Base-by-base conservation (phyloP, 176 grass and related monocot genomes). In the Eragrostis nindensis region DNA sequence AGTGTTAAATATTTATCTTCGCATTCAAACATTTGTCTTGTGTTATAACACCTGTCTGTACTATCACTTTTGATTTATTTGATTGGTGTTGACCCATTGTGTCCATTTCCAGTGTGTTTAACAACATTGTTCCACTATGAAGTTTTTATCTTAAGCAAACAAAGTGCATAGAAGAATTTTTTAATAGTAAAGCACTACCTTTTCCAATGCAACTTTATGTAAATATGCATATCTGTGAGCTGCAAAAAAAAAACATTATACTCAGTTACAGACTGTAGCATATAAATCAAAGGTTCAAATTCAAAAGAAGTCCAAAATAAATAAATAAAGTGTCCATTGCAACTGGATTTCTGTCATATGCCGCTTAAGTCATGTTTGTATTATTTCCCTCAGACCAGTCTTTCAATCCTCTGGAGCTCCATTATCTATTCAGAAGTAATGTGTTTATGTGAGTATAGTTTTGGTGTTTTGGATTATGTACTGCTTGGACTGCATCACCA, bases 51-150 rank as follows among this genome's bases (percentile, higher is more conserved):
- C 36, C 60, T 56, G 18, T 4, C 39, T 66, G 29, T 44, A 59
- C 39, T 45, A 78, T 44, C 24, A 54, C 5, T 36, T 57, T 48
- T 86, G 10, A 43, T 55, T 48, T n/a, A 68, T n/a, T 46, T 63
- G 44, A 56, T 54, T 64, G 10, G 30, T 43, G 45, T 22, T 7
- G 15, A 26, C 50, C 26, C 53, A 39, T 8, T 16, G 21, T 45
- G 49, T 27, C 12, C 21, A 70, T 77, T 77, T 84, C 70, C 52
- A 84, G 13, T 61, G 70, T 5, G 10, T 27, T 85, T 67, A 12
- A 68, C 68, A 76, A 47, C 18, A 10, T 18, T 25, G 55, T 6
- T 76, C 39, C 6, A 9, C 22, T 44, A 16, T 30, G 63, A 0
- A 48, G 17, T 25, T 55, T 74, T 16, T 47, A 18, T 60, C 50